Conservation (phyloP, 1,284 basidiomycete genomes). For the Rhodotorula sp. region DNA sequence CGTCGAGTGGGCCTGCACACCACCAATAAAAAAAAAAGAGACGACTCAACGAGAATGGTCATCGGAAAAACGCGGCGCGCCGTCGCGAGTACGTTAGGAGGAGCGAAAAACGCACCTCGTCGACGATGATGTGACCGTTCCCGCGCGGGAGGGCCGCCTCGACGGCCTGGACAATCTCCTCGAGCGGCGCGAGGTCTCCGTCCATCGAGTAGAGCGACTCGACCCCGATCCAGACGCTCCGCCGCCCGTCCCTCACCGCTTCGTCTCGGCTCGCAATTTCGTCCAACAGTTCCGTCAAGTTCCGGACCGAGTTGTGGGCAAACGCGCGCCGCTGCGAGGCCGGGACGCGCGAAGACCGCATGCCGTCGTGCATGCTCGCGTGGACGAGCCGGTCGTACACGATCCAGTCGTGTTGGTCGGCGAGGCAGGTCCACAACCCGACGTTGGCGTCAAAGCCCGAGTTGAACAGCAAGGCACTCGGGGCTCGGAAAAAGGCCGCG, state of each 20-base stretch:
- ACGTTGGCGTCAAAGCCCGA: slow-evolving; percentile 94
- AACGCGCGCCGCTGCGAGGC: slow-evolving; percentile 56
- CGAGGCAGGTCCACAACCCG: slow-evolving; percentile 78
- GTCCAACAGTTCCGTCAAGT: slow-evolving; percentile 31
- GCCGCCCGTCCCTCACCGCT: slow-evolving; percentile 21
- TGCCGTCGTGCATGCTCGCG: slow-evolving; percentile 86
- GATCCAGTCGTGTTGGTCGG: slow-evolving; percentile 73
- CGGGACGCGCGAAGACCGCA: slow-evolving; percentile 65
- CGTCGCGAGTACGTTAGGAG: neutral
- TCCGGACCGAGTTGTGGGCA: slow-evolving; percentile 66
- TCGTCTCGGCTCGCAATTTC: slow-evolving; percentile 12
- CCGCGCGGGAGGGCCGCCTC: slow-evolving; percentile 61
- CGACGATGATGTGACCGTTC: slow-evolving; percentile 72
- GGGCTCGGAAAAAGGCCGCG: slow-evolving; percentile 59
- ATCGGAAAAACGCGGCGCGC: too few species aligned
- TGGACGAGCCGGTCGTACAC: slow-evolving; percentile 88
- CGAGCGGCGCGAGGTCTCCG: slow-evolving; percentile 78
- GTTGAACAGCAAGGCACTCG: slow-evolving; percentile 81
- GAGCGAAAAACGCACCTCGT: slow-evolving; percentile 58
- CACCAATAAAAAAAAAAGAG: too few species aligned
- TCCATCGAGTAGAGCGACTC: slow-evolving; percentile 96
- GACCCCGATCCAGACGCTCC: slow-evolving; percentile 60
- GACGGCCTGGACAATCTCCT: slow-evolving; percentile 61
- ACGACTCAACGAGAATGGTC: neutral
- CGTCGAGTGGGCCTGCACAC: slow-evolving; percentile 67